Conservation (phyloP, 139 green algal genomes). For the Tetradesmus lagerheimii region DNA sequence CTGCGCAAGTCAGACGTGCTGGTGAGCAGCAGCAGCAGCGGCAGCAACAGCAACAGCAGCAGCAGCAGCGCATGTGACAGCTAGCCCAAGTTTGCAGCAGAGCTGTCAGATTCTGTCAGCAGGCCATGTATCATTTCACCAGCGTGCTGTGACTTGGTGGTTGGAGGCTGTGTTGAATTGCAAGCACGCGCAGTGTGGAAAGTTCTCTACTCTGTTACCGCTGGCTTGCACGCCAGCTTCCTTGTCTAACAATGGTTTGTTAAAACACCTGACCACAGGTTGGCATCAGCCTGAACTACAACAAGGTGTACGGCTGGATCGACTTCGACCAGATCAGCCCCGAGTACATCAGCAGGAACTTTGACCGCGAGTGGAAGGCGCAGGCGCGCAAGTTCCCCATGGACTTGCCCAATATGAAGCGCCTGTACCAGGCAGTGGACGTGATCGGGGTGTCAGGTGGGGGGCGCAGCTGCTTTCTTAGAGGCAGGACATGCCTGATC, state of each 20-base stretch:
- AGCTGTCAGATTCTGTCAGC: no score
- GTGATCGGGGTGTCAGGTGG: conserved; percentile 50
- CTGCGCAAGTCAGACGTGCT: conserved; percentile 18
- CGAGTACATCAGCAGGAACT: conserved; percentile 29
- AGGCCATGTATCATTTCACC: no score
- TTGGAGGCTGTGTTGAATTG: no score
- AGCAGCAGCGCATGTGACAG: not conserved
- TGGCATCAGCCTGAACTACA: conserved; percentile 49
- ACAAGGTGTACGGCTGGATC: conserved; percentile 50
- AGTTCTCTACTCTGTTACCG: no score
- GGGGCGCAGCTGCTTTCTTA: not conserved
- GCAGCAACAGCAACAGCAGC: not conserved
- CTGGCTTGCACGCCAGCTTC: no score
- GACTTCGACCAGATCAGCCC: conserved; percentile 45
- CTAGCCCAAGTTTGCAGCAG: not conserved
- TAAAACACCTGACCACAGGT: no score
- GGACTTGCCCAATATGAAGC: conserved; percentile 38
- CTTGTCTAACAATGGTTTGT: no score
- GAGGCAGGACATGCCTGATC: not conserved
- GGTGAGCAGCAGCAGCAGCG: conserved; percentile 24
- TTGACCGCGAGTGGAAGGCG: conserved; percentile 37
- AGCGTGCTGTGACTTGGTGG: no score
- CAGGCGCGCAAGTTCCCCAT: conserved; percentile 17
- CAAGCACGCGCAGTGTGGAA: no score
- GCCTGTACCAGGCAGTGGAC: conserved; percentile 48